Evolutionary conservation across 2,329 filamentous ascomycete species (phyloP), one percentile per base, ranked within the genome.

Genomic region (Xylaria arbuscula): DNA sequence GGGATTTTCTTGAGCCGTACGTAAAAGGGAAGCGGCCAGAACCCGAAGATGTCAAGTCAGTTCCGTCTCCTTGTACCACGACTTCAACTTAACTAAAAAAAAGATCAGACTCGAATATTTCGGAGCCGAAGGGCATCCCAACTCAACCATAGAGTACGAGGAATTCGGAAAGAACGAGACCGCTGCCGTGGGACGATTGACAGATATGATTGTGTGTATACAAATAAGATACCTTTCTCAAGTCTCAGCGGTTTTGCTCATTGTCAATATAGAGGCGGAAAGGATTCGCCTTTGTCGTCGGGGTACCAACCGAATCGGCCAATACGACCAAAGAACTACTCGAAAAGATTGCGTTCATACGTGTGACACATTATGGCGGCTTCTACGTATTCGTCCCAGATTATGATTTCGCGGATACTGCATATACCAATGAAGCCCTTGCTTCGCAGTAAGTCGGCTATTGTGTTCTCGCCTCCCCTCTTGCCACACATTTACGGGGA

Each of bases 281-380:
- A 70, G 94, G 95, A 2, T 93, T 97, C 77, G 92, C 87, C 73
- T 95, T 95, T 76, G 88, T 98, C 17, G 85, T 89, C 56, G 83
- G 85, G 51, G 91, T 91, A 15, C 93, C 93, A 0, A 78, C 77
- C 13, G 83, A 89, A 1, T 86, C 86, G 5, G 92, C 93, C 0
- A 85, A 90, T 71, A 86, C 90, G 6, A 98, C 94, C 0, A 81
- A 95, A 79, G 78, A 83, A n/a, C 84, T 98, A 0, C 84, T 98
- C 2, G 87, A 93, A 76, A 88, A 89, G 63, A 97, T 99, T 71
- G 89, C 93, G 0, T 95, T 95, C 71, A 94, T 98, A 74, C 89
- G 94, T 19, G 86, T 91, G 69, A 99, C 96, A 0, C 96, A 98
- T 78, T 99, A 98, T 79, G 95, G 93, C 83, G 88, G 81, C 67